A percentile compares a stretch with the other conserved stretches of the same genome.
Conservation (phyloP, 1,284 basidiomycete species). For the Coniferiporia weirii region DNA sequence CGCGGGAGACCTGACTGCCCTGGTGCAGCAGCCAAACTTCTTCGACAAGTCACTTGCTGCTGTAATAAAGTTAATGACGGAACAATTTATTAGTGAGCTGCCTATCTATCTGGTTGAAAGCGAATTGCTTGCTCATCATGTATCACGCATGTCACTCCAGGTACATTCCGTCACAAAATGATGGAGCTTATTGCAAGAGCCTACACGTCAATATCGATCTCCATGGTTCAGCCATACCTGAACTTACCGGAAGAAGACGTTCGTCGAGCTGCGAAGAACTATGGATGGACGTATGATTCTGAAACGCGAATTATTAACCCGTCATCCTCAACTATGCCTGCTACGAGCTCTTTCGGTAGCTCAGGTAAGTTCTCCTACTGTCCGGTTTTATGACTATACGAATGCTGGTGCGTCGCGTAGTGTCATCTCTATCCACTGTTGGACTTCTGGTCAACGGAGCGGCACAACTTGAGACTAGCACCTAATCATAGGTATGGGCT, state of each 20-base stretch:
- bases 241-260: slow-evolving; percentile 45
- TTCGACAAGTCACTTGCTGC: slow-evolving; percentile 39
- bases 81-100: slow-evolving; percentile 46
- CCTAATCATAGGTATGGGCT: not conserved
- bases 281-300: slow-evolving; percentile 49
- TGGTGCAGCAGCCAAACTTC: slow-evolving; percentile 39
- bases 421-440: slow-evolving; percentile 1
- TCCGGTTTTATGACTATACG: not conserved
- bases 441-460: not conserved
- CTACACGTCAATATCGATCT: slow-evolving; percentile 53
- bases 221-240: slow-evolving; percentile 51
- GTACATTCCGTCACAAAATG: slow-evolving; percentile 49
- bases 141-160: slow-evolving; percentile 22
- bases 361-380: not conserved
- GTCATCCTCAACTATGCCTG: not conserved
- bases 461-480: not conserved
- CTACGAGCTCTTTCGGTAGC: not conserved
- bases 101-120: no score
- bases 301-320: slow-evolving; percentile 43
- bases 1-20: slow-evolving; percentile 37
- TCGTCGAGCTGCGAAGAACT: slow-evolving; percentile 39
- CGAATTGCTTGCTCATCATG: no score
- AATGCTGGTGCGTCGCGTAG: not conserved
- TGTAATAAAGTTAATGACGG: slow-evolving; percentile 39
- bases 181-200: slow-evolving; percentile 50